Base-by-base conservation (phyloP, 768 basidiomycete genomes). In the Mycena latifolia region DNA sequence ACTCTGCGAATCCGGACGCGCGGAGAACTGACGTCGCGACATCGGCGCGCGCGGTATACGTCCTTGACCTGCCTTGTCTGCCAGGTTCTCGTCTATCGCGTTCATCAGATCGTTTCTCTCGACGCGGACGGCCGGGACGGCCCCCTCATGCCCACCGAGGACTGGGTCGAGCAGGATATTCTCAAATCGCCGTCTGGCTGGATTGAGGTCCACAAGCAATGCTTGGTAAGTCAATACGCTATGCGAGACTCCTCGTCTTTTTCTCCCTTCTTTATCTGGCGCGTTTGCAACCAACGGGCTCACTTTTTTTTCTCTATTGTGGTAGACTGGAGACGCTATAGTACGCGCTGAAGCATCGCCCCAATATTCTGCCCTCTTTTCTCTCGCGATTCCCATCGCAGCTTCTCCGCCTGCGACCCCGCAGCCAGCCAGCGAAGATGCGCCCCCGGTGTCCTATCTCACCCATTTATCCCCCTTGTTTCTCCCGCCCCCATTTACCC, bases 161-260 rank as follows among this genome's bases (percentile, higher is more conserved):
- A 92, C 48, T 93, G 91, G 90, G 88, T 88, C 8, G 92, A 94
- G 78, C 84, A 86, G 54, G 91, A 92, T 72, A 79, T 88, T 55
- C 80, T 94, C 77, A 87, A 87, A 77, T 90, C 89, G 69, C 77
- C 81, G 35, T 86, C 74, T 57, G 93, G 92, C 14, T 93, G 91
- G 91, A 84, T 94, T 65, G 89, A 93, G 71, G 85, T 93, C 22
- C 82, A 89, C 72, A 84, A 82, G 57, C 80, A 82, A 55, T 90
- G 88, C 72, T 73, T 92, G 77, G 92, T 94, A 78, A 84, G 92
- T 86, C 62, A n/a, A 45, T 47, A 50, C 24, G 31, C 27, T 52
- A 43, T 50, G 15, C 24, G 15, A 18, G 35, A 20, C n/a, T 5
- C 37, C 47, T 17, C 12, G 41, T 31, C 60, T 20, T 5, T 12